Conservation (phyloP, 164 flowering plant genomes). For the Taxillus chinensis region DNA sequence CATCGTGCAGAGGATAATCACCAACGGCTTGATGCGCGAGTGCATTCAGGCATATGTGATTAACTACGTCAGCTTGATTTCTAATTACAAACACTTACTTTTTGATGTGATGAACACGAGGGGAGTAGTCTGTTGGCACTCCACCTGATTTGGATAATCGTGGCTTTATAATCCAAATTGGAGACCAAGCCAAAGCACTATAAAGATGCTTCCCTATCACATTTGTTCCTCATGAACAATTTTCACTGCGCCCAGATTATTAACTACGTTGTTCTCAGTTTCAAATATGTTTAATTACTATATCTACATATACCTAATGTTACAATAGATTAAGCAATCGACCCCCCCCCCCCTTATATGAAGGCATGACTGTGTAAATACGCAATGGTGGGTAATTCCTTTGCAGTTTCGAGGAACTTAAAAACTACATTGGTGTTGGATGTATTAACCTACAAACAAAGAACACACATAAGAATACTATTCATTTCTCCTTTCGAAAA, state of each 20-base stretch:
- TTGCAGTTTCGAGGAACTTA: conserved; percentile 59
- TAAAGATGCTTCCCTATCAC: conserved; percentile 53
- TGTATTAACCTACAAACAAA: conserved; percentile 37
- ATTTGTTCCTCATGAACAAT: conserved; percentile 81
- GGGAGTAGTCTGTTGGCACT: conserved; percentile 43
- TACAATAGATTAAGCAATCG: no score
- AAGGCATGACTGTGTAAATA: no score
- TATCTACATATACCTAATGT: no score
- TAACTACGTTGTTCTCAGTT: no score
- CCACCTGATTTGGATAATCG: conserved; percentile 80
- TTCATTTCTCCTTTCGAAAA: background rate
- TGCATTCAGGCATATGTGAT: conserved; percentile 87
- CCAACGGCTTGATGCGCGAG: conserved; percentile 58
- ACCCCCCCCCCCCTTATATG: no score
- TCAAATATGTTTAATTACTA: no score
- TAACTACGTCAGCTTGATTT: conserved; percentile 71
- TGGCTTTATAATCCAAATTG: conserved; percentile 54
- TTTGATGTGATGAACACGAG: conserved; percentile 52
- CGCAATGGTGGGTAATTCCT: conserved; percentile 65
- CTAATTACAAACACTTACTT: conserved; percentile 66
- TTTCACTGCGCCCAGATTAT: no score
- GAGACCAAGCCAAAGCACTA: conserved; percentile 72
- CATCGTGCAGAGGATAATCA: conserved; percentile 74
- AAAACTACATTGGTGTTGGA: conserved; percentile 33
- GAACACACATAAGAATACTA: background rate